A percentile compares a stretch with the other conserved stretches of the same genome.
These are phyloP conservation scores for Straminergon stramineum DNA, from an alignment of 225 moss, liverwort and hornwort species.

Conservation along the genomic window DNA sequence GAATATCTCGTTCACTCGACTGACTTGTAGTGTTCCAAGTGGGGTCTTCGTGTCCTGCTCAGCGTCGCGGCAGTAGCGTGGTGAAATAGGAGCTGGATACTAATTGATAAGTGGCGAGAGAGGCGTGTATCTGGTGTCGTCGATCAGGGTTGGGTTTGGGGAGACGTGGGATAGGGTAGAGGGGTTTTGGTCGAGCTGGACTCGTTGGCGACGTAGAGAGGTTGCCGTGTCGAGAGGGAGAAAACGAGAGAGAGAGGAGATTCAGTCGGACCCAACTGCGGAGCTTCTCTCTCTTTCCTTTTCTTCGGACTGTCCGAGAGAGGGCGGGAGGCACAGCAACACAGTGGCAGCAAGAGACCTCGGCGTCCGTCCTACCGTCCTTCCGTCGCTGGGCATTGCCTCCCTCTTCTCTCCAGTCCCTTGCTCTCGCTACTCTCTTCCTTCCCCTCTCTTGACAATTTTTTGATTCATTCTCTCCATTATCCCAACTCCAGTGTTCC, in stretches of 20 bases:
- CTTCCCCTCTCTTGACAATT: not conserved
- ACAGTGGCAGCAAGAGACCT: not conserved
- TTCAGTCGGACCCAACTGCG: slow-evolving; percentile 45
- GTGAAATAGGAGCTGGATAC: not conserved
- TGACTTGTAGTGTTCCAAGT: not conserved
- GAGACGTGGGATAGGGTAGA: not conserved
- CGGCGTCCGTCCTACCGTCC: not conserved
- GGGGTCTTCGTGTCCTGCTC: not conserved
- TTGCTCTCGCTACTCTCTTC: slow-evolving; percentile 39
- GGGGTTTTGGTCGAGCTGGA: not conserved
- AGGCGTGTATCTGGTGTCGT: not conserved
- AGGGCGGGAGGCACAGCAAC: slow-evolving; percentile 68
- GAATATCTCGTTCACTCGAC: not conserved
- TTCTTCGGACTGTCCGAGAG: slow-evolving; percentile 85
- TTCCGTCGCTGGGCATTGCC: slow-evolving; percentile 49
- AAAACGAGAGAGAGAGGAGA: slow-evolving; percentile 93
- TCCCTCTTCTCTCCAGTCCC: slow-evolving; percentile 95
- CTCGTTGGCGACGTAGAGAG: not conserved
- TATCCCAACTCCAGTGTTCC: not conserved
- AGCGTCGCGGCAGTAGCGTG: not conserved
- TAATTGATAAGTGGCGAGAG: not conserved
- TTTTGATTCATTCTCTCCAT: not conserved
- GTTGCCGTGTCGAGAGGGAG: slow-evolving; percentile 49
- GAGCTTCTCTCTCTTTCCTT: slow-evolving; percentile 97
- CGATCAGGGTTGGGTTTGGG: not conserved